A percentile compares a stretch with the other conserved stretches of the same genome.
phyloP scores from a whole-genome alignment of 257 asterid species.

The Lithospermum erythrorhizon region DNA sequence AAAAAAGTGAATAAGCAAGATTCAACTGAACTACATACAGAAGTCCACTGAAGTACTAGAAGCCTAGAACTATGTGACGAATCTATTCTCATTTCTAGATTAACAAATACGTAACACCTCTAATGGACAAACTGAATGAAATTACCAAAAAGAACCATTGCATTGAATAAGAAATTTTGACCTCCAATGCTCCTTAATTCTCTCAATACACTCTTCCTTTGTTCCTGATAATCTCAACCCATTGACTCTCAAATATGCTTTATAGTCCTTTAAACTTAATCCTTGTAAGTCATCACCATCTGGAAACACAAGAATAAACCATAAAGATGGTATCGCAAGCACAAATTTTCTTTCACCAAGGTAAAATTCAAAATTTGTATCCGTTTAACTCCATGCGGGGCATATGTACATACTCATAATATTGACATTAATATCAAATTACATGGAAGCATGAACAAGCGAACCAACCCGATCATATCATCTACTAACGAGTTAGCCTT shows the following conservation, averaged over 20 bases:
- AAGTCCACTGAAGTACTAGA: not conserved
- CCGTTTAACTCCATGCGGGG: not conserved
- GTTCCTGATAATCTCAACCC: slow-evolving; percentile 61
- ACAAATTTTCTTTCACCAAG: not conserved
- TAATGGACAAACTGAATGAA: not conserved
- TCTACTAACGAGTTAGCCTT: too few relatives aligned
- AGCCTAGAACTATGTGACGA: not conserved
- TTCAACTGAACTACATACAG: too few relatives aligned
- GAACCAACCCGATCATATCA: too few relatives aligned
- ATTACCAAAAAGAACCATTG: not conserved
- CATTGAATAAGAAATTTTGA: slow-evolving; percentile 10
- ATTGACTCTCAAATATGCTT: slow-evolving; percentile 43
- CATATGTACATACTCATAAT: not conserved
- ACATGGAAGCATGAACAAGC: too few relatives aligned
- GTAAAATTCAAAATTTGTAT: not conserved
- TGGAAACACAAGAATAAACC: slow-evolving; percentile 14
- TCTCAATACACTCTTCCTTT: slow-evolving; percentile 43
- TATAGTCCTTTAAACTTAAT: slow-evolving; percentile 40
- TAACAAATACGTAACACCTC: not conserved
- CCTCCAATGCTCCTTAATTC: slow-evolving; percentile 71
- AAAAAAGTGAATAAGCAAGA: too few relatives aligned
- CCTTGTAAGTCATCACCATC: slow-evolving; percentile 29
- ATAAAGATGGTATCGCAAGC: not conserved
- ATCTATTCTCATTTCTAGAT: not conserved
- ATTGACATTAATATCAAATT: too few relatives aligned